Evolutionary conservation across 2,329 filamentous ascomycete species (phyloP), one percentile per base, ranked within the genome.

Genomic region (Capronia americana): DNA sequence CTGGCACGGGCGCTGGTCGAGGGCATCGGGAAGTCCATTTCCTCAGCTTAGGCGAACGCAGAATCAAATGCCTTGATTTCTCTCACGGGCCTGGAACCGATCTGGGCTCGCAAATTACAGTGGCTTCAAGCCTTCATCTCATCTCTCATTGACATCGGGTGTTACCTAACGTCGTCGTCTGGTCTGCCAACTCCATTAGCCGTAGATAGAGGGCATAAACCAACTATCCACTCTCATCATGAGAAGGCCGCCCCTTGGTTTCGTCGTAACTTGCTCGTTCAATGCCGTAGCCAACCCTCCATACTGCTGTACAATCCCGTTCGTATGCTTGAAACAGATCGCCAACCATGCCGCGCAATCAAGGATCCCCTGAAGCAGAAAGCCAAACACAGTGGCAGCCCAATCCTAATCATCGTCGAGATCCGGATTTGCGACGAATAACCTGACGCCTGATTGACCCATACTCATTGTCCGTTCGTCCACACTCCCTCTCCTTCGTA

Each of bases 351-450:
- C 46, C 32, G 30, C 58, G 44, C 30, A 53, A 48, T 23, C 34
- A 20, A 17, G 24, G 56, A 44, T 1, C 5, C n/a, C 17, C 23
- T 48, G 20, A 56, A 34, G 24, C 2, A n/a, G 38, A n/a, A 56
- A 51, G 46, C 46, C 17, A 23, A 56, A 20, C 23, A 55, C 26
- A 56, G n/a, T 56, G 34, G 30, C 14, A 3, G 53, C 26, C 26
- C 26, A 5, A 55, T 26, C 60, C 60, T 61, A 70, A 10, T 70
- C 79, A n/a, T 70, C 79, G 69, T 80, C 81, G 63, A 79, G 65
- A 72, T 83, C 81, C 20, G 81, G 81, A 70, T 83, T 83, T 34
- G 81, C 80, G 57, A 83, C 78, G 64, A 81, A 83, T 24, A 83
- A 73, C 60, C 80, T 75, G 61, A 80, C 79, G 30, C 78, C 77